A percentile compares a stretch with the other conserved stretches of the same genome.
phyloP scores from a whole-genome alignment of 768 basidiomycete genomes.

The Phanerochaete carnosa region DNA sequence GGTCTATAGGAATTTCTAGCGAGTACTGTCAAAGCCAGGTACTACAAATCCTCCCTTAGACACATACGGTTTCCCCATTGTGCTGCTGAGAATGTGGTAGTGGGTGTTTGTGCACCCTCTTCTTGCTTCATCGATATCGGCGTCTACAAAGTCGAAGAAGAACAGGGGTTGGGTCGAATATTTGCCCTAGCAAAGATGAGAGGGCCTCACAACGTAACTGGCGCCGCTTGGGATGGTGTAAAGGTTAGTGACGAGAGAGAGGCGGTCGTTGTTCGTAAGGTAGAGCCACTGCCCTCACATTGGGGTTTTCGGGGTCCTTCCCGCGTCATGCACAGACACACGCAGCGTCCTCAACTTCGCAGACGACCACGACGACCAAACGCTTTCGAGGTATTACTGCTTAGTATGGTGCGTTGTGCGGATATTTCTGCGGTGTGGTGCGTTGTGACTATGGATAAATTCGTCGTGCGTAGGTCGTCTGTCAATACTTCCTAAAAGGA shows the following conservation, averaged over 20 bases:
- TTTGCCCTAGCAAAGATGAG: background rate
- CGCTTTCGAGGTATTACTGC: background rate
- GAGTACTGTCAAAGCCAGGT: background rate
- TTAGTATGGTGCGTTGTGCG: background rate
- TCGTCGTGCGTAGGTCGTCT: constrained; percentile 41
- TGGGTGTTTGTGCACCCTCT: constrained; percentile 24
- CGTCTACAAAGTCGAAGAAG: background rate
- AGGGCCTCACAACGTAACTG: background rate
- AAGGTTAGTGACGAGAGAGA: background rate
- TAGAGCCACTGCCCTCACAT: background rate
- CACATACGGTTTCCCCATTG: constrained; percentile 40
- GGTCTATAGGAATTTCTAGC: constrained; percentile 60
- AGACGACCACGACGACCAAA: background rate
- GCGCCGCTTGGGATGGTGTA: background rate
- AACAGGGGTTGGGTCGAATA: no score
- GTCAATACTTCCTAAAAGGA: constrained; percentile 61
- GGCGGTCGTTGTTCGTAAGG: background rate
- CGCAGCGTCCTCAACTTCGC: background rate
- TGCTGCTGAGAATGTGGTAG: constrained; percentile 33
- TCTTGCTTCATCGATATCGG: constrained; percentile 40
- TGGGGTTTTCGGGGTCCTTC: background rate
- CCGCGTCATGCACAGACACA: background rate
- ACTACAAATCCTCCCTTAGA: background rate
- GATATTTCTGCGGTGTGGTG: background rate
- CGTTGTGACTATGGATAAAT: background rate